These are phyloP conservation scores for Postia placenta DNA, from an alignment of 768 basidiomycete genomes.

Conservation along the genomic window DNA sequence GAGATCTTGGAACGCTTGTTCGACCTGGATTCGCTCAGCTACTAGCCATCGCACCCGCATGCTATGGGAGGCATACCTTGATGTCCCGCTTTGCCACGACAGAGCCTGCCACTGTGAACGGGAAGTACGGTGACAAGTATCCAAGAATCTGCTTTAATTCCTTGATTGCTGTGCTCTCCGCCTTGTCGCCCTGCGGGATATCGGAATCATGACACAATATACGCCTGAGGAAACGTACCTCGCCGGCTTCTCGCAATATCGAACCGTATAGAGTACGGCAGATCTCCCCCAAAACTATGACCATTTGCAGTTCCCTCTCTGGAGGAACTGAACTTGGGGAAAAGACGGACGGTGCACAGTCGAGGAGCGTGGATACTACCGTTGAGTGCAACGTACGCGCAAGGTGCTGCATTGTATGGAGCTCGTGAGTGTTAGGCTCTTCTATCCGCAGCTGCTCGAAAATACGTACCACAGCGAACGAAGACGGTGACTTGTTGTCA, in stretches of 20 bases:
- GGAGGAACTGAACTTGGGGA: constrained; percentile 53
- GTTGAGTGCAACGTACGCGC: constrained; percentile 72
- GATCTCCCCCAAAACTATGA: constrained; percentile 54
- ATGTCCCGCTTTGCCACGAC: constrained; percentile 38
- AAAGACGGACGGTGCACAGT: constrained; percentile 80
- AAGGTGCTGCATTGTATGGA: constrained; percentile 59
- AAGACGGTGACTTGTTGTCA: constrained; percentile 8
- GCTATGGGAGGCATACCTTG: constrained; percentile 38
- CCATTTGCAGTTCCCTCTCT: constrained; percentile 54
- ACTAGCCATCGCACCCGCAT: constrained; percentile 1
- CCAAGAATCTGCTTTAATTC: constrained; percentile 56
- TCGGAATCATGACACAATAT: background rate
- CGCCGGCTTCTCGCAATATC: constrained; percentile 38
- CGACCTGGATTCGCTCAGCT: constrained; percentile 37
- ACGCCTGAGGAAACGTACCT: constrained; percentile 27
- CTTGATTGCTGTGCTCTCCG: constrained; percentile 27
- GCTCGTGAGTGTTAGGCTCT: too few relatives aligned
- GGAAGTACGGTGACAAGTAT: constrained; percentile 82
- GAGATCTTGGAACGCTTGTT: constrained; percentile 61
- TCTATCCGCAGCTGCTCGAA: too few relatives aligned
- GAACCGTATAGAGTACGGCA: constrained; percentile 53
- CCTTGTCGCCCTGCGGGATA: constrained; percentile 17
- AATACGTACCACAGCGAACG: constrained; percentile 14
- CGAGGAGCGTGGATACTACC: constrained; percentile 79
- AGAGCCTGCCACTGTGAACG: constrained; percentile 46